phyloP scores from a whole-genome alignment of 331 rosid species.

The Phaseolus coccineus region DNA sequence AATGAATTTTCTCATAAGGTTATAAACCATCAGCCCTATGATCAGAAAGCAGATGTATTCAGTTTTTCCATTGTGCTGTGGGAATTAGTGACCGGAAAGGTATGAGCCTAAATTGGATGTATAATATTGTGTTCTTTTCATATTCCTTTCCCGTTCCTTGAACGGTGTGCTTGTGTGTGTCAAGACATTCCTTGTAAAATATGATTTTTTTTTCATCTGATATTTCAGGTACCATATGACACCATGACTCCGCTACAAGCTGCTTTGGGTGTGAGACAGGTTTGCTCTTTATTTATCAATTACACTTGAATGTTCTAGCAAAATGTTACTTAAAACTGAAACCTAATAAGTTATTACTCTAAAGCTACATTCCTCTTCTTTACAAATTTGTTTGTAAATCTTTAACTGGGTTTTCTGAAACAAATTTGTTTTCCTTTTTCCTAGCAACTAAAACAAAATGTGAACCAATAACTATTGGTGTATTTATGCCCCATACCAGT shows the following conservation, averaged over 20 bases:
- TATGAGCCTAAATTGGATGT: slow-evolving; percentile 42
- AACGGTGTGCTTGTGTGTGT: neutral
- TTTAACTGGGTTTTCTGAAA: slow-evolving; percentile 1
- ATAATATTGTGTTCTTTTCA: slow-evolving; percentile 25
- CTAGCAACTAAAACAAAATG: slow-evolving; percentile 1
- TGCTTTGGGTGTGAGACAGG: slow-evolving; percentile 99
- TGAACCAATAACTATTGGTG: slow-evolving; percentile 3
- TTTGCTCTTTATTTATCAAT: slow-evolving; percentile 47
- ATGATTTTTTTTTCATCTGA: slow-evolving; percentile 22
- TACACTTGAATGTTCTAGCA: slow-evolving; percentile 5
- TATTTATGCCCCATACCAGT: neutral
- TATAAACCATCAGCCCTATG: slow-evolving; percentile 96
- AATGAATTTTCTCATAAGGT: slow-evolving; percentile 65
- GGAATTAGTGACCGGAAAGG: slow-evolving; percentile 99
- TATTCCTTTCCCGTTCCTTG: slow-evolving; percentile 27
- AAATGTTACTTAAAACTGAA: slow-evolving; percentile 22
- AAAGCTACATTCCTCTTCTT: neutral
- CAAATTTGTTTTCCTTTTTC: slow-evolving; percentile 4
- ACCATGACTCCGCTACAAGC: slow-evolving; percentile 99
- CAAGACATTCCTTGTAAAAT: slow-evolving; percentile 22
- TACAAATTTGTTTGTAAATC: slow-evolving; percentile 6
- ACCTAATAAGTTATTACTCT: slow-evolving; percentile 9
- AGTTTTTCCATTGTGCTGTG: slow-evolving; percentile 96
- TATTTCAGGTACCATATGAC: slow-evolving; percentile 92
- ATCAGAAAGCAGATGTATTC: slow-evolving; percentile 97